These are phyloP conservation scores for Colletotrichum magnum DNA, from an alignment of 2,329 filamentous ascomycete genomes.

Conservation along the genomic window DNA sequence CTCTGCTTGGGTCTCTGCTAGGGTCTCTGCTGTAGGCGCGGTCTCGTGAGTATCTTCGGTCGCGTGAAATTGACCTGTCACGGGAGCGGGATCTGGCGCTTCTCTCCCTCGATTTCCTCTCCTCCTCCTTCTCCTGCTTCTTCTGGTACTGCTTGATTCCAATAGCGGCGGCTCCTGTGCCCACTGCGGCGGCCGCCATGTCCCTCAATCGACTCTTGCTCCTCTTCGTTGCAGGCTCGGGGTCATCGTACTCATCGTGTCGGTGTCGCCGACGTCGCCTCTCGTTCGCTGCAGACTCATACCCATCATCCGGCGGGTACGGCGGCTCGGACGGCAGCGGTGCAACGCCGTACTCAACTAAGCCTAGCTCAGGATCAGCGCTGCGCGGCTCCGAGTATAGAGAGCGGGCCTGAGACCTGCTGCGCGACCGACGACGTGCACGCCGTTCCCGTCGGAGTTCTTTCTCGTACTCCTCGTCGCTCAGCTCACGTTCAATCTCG, in stretches of 20 bases:
- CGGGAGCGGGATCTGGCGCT: slow-evolving; percentile 30
- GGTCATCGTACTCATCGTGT: slow-evolving; percentile 53
- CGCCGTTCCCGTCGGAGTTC: slow-evolving; percentile 38
- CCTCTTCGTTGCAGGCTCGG: slow-evolving; percentile 59
- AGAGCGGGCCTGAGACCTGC: slow-evolving; percentile 67
- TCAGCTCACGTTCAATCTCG: slow-evolving; percentile 52
- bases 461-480: slow-evolving; percentile 50
- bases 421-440: slow-evolving; percentile 53
- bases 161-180: slow-evolving; percentile 72
- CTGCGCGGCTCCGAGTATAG: slow-evolving; percentile 63
- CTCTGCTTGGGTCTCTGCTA: slow-evolving; percentile 48
- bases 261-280: slow-evolving; percentile 55
- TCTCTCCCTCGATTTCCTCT: slow-evolving; percentile 40
- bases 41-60: slow-evolving; percentile 23
- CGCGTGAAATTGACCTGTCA: slow-evolving; percentile 31
- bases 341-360: slow-evolving; percentile 76
- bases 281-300: slow-evolving; percentile 65
- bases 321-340: slow-evolving; percentile 63
- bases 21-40: slow-evolving; percentile 44
- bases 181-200: slow-evolving; percentile 68
- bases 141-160: slow-evolving; percentile 74
- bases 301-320: slow-evolving; percentile 53
- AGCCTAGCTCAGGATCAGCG: slow-evolving; percentile 77
- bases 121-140: slow-evolving; percentile 59
- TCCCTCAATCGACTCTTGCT: slow-evolving; percentile 69